These are phyloP conservation scores for Amanita inopinata DNA, from an alignment of 768 basidiomycete genomes.

Conservation along the genomic window DNA sequence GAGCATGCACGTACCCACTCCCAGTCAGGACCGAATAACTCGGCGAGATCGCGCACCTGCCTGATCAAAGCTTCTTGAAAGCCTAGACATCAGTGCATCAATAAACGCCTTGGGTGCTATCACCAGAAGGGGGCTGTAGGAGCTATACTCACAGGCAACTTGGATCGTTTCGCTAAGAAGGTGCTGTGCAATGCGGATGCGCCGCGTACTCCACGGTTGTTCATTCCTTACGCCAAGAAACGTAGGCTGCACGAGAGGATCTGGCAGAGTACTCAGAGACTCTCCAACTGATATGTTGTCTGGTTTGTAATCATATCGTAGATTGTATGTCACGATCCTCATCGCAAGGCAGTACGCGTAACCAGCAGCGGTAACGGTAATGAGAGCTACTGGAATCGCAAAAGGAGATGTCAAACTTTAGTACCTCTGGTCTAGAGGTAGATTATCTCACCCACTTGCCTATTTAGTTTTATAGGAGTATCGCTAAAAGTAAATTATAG, in stretches of 20 bases:
- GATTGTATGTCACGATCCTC: constrained; percentile 39
- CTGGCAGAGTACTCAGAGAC: constrained; percentile 30
- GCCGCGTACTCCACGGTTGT: constrained; percentile 44
- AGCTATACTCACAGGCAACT: constrained; percentile 32
- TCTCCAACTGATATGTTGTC: constrained; percentile 39
- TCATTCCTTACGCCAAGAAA: constrained; percentile 28
- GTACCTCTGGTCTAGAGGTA: too few relatives aligned
- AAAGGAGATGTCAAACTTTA: too few relatives aligned
- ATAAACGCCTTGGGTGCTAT: neutral
- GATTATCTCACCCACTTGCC: too few relatives aligned
- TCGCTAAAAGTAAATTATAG: too few relatives aligned
- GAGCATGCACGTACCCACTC: constrained; percentile 30
- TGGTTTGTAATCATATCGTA: constrained; percentile 45
- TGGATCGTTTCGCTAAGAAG: constrained; percentile 29
- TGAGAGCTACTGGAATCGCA: neutral
- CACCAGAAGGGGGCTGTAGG: neutral
- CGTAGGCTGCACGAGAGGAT: constrained; percentile 27
- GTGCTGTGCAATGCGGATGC: constrained; percentile 38
- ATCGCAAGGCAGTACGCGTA: neutral
- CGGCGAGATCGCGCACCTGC: constrained; percentile 46
- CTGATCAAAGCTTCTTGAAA: constrained; percentile 46
- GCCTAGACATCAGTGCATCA: constrained; percentile 18
- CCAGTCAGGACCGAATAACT: constrained; percentile 46
- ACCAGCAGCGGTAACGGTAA: neutral
- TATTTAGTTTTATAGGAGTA: too few relatives aligned